Base-by-base conservation (phyloP, 352 stramenopile species). In the Globisporangium solare region DNA sequence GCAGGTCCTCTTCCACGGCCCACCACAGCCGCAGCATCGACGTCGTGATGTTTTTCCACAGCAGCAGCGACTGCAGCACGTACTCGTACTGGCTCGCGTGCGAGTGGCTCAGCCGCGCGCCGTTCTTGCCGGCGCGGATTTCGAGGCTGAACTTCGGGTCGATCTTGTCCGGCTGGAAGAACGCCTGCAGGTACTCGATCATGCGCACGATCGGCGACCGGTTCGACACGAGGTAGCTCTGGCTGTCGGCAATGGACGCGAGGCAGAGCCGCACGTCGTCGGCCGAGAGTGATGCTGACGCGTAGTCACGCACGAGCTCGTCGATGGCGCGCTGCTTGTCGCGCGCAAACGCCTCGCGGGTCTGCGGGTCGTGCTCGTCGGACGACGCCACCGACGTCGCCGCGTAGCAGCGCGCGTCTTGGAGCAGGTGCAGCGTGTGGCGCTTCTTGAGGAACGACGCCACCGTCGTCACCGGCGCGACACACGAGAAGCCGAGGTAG, bases 401-500 rank as follows among this genome's bases (percentile, higher is more conserved):
- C 15, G 67, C 51, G 22, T 74, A 56, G 40, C 93, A 75, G 27
- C 83, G 74, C 8, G 65, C 55, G 71, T 97, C 92, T 24, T 73
- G 35, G 31, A 97, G 70, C 50, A 97, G 66, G 1, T 77, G 68
- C 43, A 92, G 61, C 14, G 69, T 74, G 13, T 88, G 66, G 18
- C 67, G 63, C 50, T 86, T 68, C 50, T 92, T 60, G 18, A 98
- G 65, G 61, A 96, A 87, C 12, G 73, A 68, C 20, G 58, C 63
- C 3, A 98, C 89, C 24, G 91, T 96, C 51, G 79, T 68, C 35
- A 90, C 87, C 7, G 64, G 68, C 27, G 61, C 65, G 35, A 88
- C 74, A 53, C 78, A 88, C 22, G 76, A 90, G 56, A 97, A 95
- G 31, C 83, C 85, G 0, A 96, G 56, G 54, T 80, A 76, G 37